Evolutionary conservation across 768 basidiomycete genomes (phyloP).

Genomic region (Cystobasidium ongulense): DNA sequence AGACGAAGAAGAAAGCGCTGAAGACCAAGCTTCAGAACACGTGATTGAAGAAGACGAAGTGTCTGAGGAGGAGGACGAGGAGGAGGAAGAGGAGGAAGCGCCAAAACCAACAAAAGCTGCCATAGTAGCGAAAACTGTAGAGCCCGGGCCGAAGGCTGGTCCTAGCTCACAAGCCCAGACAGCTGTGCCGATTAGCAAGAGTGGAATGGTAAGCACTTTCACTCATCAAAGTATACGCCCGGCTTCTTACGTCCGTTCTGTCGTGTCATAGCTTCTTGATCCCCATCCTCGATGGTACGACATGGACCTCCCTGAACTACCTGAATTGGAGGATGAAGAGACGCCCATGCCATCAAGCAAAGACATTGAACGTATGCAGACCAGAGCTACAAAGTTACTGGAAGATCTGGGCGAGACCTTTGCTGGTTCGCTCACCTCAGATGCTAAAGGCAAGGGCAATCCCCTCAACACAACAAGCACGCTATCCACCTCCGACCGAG

Average conservation of each 20-base stretch:
- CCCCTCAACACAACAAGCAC: constrained; percentile 18
- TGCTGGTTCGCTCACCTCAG: constrained; percentile 7
- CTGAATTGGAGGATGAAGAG: background rate
- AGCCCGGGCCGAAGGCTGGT: background rate
- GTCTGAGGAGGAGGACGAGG: constrained; percentile 5
- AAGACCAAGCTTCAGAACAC: background rate
- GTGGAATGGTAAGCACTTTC: constrained; percentile 25
- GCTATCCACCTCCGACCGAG: constrained; percentile 59
- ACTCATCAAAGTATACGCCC: background rate
- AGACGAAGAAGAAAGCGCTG: background rate
- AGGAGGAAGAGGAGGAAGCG: background rate
- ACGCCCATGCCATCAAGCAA: constrained; percentile 12
- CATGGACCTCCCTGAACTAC: constrained; percentile 22
- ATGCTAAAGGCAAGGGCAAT: constrained; percentile 11
- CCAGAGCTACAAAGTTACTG: constrained; percentile 18
- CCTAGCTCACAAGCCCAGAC: background rate
- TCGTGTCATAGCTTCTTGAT: constrained; percentile 30
- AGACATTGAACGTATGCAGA: constrained; percentile 13
- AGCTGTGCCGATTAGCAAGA: background rate
- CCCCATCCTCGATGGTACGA: constrained; percentile 32
- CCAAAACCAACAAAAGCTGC: background rate
- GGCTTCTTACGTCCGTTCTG: background rate
- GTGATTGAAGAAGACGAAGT: background rate
- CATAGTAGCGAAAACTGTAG: background rate
- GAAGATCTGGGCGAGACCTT: constrained; percentile 18